Evolutionary conservation across 2,329 filamentous ascomycete species (phyloP).

Genomic region (Elsinoe perseae): DNA sequence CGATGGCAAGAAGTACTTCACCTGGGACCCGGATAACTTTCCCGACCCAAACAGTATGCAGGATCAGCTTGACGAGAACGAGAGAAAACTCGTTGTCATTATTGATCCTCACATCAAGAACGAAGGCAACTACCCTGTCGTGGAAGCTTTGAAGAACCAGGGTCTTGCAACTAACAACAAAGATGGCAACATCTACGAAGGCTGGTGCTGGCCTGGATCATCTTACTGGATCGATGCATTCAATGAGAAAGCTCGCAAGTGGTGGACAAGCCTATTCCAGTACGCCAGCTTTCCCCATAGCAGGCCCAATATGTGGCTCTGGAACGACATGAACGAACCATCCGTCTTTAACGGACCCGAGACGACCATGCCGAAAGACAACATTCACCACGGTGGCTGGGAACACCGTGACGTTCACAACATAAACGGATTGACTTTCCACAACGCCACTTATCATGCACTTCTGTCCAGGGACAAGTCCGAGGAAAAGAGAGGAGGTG

Average conservation of each 20-base stretch:
- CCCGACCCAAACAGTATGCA: constrained; percentile 79
- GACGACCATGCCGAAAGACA: constrained; percentile 98
- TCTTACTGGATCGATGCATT: constrained; percentile 96
- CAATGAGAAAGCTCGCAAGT: constrained; percentile 80
- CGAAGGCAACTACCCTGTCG: constrained; percentile 64
- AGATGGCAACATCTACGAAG: constrained; percentile 79
- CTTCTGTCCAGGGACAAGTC: constrained; percentile 78
- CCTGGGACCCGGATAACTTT: constrained; percentile 88
- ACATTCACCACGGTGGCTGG: constrained; percentile 84
- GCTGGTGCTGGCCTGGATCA: constrained; percentile 97
- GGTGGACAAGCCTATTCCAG: constrained; percentile 86
- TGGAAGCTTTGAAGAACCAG: constrained; percentile 74
- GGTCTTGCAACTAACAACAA: constrained; percentile 83
- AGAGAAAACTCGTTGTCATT: constrained; percentile 85
- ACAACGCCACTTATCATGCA: constrained; percentile 87
- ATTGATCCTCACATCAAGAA: constrained; percentile 99
- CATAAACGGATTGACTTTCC: constrained; percentile 86
- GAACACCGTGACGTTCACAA: constrained; percentile 97
- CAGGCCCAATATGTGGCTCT: constrained; percentile 79
- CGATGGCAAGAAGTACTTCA: constrained; percentile 96
- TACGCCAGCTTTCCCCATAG: constrained; percentile 84
- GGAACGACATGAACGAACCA: constrained; percentile 99
- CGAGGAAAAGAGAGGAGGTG: constrained; percentile 46
- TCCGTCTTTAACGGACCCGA: constrained; percentile 98
- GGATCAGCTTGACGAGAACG: constrained; percentile 73